A percentile compares a stretch with the other conserved stretches of the same genome.
phyloP scores from a whole-genome alignment of 2,329 filamentous ascomycete genomes.

The Fusarium ramigenum region DNA sequence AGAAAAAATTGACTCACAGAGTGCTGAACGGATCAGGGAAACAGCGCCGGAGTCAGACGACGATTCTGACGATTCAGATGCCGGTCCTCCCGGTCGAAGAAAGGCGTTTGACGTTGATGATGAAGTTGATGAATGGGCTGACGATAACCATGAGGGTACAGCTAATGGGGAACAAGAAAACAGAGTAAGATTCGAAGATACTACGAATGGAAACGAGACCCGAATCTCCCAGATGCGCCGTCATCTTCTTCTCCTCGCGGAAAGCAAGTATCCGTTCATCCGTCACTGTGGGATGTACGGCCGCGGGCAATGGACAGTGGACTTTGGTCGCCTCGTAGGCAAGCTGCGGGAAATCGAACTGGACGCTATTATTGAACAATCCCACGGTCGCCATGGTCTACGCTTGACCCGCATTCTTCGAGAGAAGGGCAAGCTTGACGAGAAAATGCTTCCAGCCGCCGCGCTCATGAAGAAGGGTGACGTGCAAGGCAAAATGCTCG shows the following conservation, averaged over 20 bases:
- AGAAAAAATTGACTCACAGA: conserved; percentile 57
- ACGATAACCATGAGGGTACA: conserved; percentile 43
- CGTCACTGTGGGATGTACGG: conserved; percentile 71
- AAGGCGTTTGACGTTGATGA: conserved; percentile 39
- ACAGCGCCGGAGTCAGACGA: conserved; percentile 47
- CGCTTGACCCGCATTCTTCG: conserved; percentile 87
- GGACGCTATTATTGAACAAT: conserved; percentile 81
- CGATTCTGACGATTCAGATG: conserved; percentile 50
- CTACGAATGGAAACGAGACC: conserved; percentile 51
- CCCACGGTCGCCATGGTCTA: conserved; percentile 79
- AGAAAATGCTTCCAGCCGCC: conserved; percentile 83
- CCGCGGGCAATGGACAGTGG: conserved; percentile 81
- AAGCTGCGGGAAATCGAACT: conserved; percentile 80
- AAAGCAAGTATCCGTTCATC: conserved; percentile 75
- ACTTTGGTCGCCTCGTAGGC: conserved; percentile 78
- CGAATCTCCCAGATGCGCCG: conserved; percentile 71
- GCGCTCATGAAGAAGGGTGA: conserved; percentile 87
- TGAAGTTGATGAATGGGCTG: conserved; percentile 48
- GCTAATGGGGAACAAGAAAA: conserved; percentile 51
- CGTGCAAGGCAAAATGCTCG: conserved; percentile 83
- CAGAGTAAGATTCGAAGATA: conserved; percentile 64
- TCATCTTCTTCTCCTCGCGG: conserved; percentile 77
- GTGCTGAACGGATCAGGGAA: conserved; percentile 60
- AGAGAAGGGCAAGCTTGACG: conserved; percentile 91
- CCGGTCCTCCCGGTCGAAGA: conserved; percentile 36